Evolutionary conservation across 2,329 filamentous ascomycete genomes (phyloP), one percentile per base, ranked within the genome.

Genomic region (Emericellopsis atlantica): DNA sequence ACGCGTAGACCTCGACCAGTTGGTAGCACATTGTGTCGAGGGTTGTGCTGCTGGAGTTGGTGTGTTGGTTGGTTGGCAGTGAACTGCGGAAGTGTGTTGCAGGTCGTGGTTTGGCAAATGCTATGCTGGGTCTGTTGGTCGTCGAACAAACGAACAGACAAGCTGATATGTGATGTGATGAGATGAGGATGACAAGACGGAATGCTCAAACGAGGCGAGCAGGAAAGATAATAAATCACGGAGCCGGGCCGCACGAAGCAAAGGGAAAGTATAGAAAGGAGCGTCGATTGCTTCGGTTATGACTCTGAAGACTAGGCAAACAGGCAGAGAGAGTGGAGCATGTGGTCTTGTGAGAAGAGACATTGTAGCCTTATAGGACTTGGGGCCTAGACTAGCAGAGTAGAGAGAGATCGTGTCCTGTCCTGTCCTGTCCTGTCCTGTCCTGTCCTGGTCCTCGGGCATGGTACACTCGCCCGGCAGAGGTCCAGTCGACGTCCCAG

Each of bases 1-100:
- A 84, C 42, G 87, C 80, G 68, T 88, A 95, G 44, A 85, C 73
- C 61, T 95, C 88, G 52, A 90, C 69, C 46, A 95, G 65, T 64
- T 89, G 84, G 55, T 86, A 89, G 56, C 88, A 95, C 88, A 95
- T 94, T 46, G 49, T 69, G 88, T 18, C 40, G 81, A 73, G 55
- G 40, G 60, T 57, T 32, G 46, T 42, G 40, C 49, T 51, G 37
- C 33, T 33, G 24, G 21, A 15, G n/a, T 21, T 8, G 9, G 18
- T 35, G 18, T 35, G 32, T 14, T 32, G 11, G 31, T 32, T 32
- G 6, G 31, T 32, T 32, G 31, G 11, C 6, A 12, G 11, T 32
- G 31, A 5, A 21, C 18, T 21, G 18, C 18, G 18, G 26, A 9
- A 12, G 26, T 3, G 32, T 35, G 32, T 34, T 34, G 32, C n/a